These are phyloP conservation scores for Aurifilum marmelostoma DNA, from an alignment of 2,329 filamentous ascomycete genomes.

Conservation along the genomic window DNA sequence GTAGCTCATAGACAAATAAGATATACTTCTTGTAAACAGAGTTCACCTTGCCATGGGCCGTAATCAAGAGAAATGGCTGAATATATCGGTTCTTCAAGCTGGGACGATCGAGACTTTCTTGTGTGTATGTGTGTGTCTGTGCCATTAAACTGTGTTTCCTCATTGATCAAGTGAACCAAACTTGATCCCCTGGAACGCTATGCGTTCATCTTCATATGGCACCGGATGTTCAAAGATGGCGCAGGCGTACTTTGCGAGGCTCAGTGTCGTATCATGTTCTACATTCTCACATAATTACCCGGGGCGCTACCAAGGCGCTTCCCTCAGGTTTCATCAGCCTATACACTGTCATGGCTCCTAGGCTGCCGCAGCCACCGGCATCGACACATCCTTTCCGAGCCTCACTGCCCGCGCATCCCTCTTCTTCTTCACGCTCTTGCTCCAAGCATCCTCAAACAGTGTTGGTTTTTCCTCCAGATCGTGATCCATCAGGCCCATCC, in stretches of 20 bases:
- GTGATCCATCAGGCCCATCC: slow-evolving; percentile 67
- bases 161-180: neutral
- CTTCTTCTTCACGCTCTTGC: slow-evolving; percentile 29
- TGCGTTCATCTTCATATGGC: neutral
- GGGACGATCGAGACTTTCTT: neutral
- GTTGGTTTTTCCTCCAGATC: slow-evolving; percentile 63
- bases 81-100: neutral
- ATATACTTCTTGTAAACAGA: neutral
- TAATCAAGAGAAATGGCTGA: neutral
- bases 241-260: neutral
- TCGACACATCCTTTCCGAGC: slow-evolving; percentile 7
- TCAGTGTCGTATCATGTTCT: neutral
- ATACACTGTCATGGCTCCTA: slow-evolving; percentile 12
- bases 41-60: neutral
- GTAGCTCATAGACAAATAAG: neutral
- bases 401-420: slow-evolving; percentile 32
- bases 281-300: neutral
- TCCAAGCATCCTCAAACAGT: slow-evolving; percentile 72
- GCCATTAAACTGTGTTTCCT: neutral
- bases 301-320: neutral
- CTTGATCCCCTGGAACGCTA: neutral
- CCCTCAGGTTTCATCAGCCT: neutral
- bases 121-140: neutral
- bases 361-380: slow-evolving; percentile 21
- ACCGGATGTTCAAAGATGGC: neutral